Percentiles rank a stretch among this genome's conserved stretches.
phyloP scores from a whole-genome alignment of 2,329 filamentous ascomycete species.

The Mycocentrospora acerina region DNA sequence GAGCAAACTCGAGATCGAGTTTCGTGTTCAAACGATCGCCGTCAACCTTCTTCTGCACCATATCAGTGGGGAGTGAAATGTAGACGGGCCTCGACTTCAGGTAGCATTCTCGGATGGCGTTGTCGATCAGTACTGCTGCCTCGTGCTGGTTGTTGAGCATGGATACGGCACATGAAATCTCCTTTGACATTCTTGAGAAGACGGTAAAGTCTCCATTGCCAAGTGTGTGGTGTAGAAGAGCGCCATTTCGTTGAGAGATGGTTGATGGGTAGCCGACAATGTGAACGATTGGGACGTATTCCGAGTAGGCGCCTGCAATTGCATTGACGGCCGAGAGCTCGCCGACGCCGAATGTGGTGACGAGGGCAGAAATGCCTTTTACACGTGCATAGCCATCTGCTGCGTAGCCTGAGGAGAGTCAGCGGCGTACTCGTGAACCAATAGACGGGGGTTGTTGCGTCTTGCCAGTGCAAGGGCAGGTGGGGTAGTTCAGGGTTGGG shows the following conservation, averaged over 20 bases:
- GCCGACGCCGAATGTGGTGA: conserved; percentile 52
- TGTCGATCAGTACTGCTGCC: conserved; percentile 74
- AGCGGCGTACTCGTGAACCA: too few species aligned
- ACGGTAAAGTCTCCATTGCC: conserved; percentile 72
- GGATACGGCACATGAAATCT: conserved; percentile 70
- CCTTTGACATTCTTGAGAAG: conserved; percentile 74
- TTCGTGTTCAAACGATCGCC: conserved; percentile 69
- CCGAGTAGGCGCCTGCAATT: conserved; percentile 50
- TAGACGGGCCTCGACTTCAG: conserved; percentile 77
- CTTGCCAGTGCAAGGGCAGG: conserved; percentile 7
- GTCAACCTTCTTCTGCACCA: conserved; percentile 74
- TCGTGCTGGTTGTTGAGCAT: conserved; percentile 70
- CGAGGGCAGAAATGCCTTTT: conserved; percentile 49
- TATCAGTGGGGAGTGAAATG: conserved; percentile 79
- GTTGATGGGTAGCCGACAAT: conserved; percentile 51
- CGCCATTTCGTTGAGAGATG: conserved; percentile 42
- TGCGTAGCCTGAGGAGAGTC: conserved; percentile 43
- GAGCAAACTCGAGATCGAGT: conserved; percentile 65
- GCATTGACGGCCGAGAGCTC: conserved; percentile 52
- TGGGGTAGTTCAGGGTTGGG: conserved; percentile 3
- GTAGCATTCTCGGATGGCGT: conserved; percentile 73
- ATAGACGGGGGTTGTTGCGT: too few species aligned
- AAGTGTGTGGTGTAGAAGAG: conserved; percentile 50
- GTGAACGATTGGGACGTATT: conserved; percentile 51
- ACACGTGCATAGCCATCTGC: conserved; percentile 51